Base-by-base conservation (phyloP, 169 alveolate species). In the Cryptosporidium sp. region DNA sequence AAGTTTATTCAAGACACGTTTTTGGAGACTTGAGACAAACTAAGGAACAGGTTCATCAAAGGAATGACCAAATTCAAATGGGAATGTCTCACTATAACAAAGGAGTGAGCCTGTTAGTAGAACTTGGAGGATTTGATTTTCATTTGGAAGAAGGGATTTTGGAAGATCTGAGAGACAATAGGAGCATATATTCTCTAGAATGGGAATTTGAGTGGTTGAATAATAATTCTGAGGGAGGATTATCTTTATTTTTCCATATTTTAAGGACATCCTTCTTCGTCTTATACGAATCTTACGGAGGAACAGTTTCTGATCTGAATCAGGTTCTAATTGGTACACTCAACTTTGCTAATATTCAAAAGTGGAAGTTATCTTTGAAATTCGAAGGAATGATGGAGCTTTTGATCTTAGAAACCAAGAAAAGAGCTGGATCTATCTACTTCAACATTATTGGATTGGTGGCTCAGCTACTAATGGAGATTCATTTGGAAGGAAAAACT, bases 41-140 rank as follows among this genome's bases (percentile, higher is more conserved):
- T 18, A 35, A 12, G 33, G 55, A 73, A 35, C 33, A 71, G 7
- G 18, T 26, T 14, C 39, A 21, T 58, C 51, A 59, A 31, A 52
- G 26, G 23, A 71, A 29, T 51, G 51, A 39, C 61, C 68, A 59
- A 41, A 1, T 61, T 14, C 70, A 43, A 26, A 80, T 41, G 62
- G 75, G 68, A 16, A 39, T 80, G 69, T 80, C 68, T 65, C 62
- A 65, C 26, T 80, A 62, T 18, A 65, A 18, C 0, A 80, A 80
- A 45, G 89, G 89, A 41, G 70, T 62, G 26, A 80, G 69, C 41
- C n/a, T 80, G 33, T 26, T 80, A 8, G 35, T 41, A 26, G 89
- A 80, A 43, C 29, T 80, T 26, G 89, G 89, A 43, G 58, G 51
- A 8, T 65, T 80, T n/a, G 2, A 73, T 4, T 73, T 73, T n/a